Conservation (phyloP, 257 asterid genomes). For the Solanum appendiculatum region DNA sequence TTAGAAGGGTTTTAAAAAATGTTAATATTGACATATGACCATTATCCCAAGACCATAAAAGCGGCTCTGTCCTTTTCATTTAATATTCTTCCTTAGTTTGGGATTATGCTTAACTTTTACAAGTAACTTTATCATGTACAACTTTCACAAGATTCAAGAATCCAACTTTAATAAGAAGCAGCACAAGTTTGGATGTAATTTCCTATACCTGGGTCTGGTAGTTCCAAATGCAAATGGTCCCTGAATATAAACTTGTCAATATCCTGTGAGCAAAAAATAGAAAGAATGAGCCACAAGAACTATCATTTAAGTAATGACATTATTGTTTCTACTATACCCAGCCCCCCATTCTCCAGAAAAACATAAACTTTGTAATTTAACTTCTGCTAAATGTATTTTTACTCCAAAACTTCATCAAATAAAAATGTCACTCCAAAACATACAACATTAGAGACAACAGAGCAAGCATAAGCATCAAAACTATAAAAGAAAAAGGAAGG, state of each 20-base stretch:
- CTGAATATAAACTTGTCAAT: slow-evolving; percentile 64
- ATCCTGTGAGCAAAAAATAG: slow-evolving; percentile 36
- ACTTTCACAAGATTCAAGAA: background rate
- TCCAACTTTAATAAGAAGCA: background rate
- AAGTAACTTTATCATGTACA: background rate
- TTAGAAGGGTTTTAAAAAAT: background rate
- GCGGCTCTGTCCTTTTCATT: background rate
- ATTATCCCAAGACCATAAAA: background rate
- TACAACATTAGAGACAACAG: background rate
- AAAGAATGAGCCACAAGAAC: slow-evolving; percentile 5
- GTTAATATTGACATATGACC: background rate
- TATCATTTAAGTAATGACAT: background rate
- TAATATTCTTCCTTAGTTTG: background rate
- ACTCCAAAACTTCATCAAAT: background rate
- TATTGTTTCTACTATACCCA: background rate
- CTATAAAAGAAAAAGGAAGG: background rate
- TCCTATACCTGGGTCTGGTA: slow-evolving; percentile 58
- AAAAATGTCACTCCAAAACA: background rate
- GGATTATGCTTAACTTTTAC: background rate
- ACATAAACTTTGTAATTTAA: background rate
- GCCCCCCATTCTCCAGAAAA: background rate
- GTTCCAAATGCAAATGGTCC: slow-evolving; percentile 67
- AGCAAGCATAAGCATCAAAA: background rate
- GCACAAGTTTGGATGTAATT: background rate
- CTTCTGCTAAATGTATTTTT: background rate